phyloP scores from a whole-genome alignment of 768 basidiomycete genomes.

The Psilocybe cyanescens region DNA sequence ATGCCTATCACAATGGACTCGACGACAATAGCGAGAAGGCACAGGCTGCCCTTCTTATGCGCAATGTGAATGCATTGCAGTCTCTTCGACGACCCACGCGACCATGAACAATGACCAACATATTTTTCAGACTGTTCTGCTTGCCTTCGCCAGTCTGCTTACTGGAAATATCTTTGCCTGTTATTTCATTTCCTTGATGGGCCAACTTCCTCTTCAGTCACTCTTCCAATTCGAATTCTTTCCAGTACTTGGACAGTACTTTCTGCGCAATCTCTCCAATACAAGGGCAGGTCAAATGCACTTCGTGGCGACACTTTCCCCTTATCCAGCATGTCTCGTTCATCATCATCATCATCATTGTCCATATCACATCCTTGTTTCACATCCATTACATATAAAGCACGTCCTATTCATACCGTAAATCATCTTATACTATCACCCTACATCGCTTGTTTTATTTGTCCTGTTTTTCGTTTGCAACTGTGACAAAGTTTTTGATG shows the following conservation, averaged over 20 bases:
- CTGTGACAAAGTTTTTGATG: too few relatives aligned
- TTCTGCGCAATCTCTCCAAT: background rate
- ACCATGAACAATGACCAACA: too few relatives aligned
- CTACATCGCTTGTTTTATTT: background rate
- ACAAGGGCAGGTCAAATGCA: background rate
- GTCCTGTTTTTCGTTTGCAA: background rate
- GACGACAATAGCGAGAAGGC: conserved; percentile 14
- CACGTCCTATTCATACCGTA: conserved; percentile 2
- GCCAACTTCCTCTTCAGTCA: background rate
- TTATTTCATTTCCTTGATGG: too few relatives aligned
- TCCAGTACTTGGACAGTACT: background rate
- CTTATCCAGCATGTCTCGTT: background rate
- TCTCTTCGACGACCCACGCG: background rate
- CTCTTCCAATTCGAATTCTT: background rate
- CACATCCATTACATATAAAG: background rate
- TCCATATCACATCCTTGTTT: background rate
- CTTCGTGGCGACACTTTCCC: background rate
- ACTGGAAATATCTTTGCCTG: background rate
- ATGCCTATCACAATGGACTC: conserved; percentile 15
- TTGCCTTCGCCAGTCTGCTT: too few relatives aligned
- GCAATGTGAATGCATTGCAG: background rate
- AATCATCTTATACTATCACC: background rate
- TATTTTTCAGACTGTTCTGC: too few relatives aligned
- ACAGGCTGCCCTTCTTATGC: conserved; percentile 13
- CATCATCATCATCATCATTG: background rate